Base-by-base conservation (phyloP, 257 asterid genomes). In the Scutellaria barbata region DNA sequence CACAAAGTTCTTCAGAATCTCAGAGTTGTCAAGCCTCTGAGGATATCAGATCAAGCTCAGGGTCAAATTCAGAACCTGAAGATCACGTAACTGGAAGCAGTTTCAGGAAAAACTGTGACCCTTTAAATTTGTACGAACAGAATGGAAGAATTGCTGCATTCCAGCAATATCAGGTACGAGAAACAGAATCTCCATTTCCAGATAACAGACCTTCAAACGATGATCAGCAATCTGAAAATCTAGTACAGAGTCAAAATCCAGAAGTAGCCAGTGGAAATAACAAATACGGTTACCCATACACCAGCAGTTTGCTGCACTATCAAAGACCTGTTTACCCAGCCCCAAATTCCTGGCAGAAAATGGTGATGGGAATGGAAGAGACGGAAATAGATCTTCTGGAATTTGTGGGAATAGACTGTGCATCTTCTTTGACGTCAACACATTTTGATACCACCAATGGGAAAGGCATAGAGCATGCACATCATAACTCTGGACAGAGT, bases 1-100 rank as follows among this genome's bases (percentile, higher is more conserved):
- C 92, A 67, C 95, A 87, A 79, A 88, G 78, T 80, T 86, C 92
- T 76, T 81, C 90, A 10, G 90, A 82, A 40, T 86, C 93, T 61
- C 40, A 73, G 41, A 62, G 69, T 64, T 80, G 77, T 75, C 92
- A 86, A 75, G 85, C 84, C 69, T 77, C 76, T 68, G 91, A 79
- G 58, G 86, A 82, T 66, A 76, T 82, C 84, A 82, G 82, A 69
- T 82, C 84, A 75, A 79, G 81, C 77, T 76, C 83, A 10, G 84
- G 80, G 73, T 82, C 86, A 73, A 79, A 84, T 79, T 90, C 92
- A 64, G 95, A 82, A 81, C 85, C 79, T 20, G 90, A 88, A 76
- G 86, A 83, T 74, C 88, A 79, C 39, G 51, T 66, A 71, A 68
- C 74, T 63, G 62, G 74, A 41, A 71, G 79, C 80, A 77, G 74